Evolutionary conservation across 805 yeast species (phyloP).

Genomic region (Ogataea polymorpha): DNA sequence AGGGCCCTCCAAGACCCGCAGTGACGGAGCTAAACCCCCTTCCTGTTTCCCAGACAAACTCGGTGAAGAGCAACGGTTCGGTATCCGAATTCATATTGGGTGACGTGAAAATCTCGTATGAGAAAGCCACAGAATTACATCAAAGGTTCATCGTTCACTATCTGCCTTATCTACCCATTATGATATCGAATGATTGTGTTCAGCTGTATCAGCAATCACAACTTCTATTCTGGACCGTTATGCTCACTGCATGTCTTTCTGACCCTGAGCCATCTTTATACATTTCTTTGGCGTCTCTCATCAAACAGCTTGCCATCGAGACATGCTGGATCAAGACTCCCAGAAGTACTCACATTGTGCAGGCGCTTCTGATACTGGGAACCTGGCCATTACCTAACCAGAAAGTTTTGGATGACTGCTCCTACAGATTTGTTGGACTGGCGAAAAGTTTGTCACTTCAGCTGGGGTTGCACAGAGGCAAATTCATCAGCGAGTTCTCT

Average conservation of each 20-base stretch:
- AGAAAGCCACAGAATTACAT: constrained; percentile 72
- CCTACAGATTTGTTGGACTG: constrained; percentile 82
- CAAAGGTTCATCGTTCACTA: constrained; percentile 61
- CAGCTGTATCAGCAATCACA: constrained; percentile 83
- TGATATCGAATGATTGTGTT: constrained; percentile 65
- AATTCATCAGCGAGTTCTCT: constrained; percentile 85
- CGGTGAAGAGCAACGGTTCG: constrained; percentile 24
- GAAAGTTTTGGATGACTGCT: constrained; percentile 87
- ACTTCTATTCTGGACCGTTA: constrained; percentile 85
- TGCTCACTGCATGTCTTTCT: constrained; percentile 78
- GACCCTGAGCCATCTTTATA: constrained; percentile 86
- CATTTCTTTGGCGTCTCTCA: constrained; percentile 67
- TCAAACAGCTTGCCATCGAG: constrained; percentile 84
- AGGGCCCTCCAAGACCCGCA: constrained; percentile 12
- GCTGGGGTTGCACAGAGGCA: constrained; percentile 87
- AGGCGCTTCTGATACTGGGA: constrained; percentile 78
- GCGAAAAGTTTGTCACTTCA: constrained; percentile 84
- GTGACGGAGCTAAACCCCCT: constrained; percentile 20
- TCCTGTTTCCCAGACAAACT: constrained; percentile 17
- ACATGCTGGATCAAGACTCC: constrained; percentile 94
- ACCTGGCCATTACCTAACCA: constrained; percentile 94
- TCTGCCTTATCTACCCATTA: constrained; percentile 76
- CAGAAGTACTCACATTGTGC: constrained; percentile 89
- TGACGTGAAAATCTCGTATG: constrained; percentile 62
- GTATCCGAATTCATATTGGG: constrained; percentile 72